Base-by-base conservation (phyloP, 371 early-diverging fungal species). In the Mucor ambiguus region DNA sequence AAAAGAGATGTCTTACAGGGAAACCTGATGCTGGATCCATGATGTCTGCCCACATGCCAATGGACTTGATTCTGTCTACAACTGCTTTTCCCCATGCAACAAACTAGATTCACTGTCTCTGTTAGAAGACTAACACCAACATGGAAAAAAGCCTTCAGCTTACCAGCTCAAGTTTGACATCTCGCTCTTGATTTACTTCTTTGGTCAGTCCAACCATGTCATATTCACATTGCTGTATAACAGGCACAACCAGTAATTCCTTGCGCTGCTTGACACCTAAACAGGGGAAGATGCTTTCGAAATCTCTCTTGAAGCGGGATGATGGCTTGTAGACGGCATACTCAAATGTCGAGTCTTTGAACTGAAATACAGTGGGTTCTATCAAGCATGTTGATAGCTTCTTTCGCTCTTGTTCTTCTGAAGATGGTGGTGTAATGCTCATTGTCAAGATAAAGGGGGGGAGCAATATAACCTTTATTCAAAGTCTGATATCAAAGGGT, bases 11-110 rank as follows among this genome's bases (percentile, higher is more conserved):
- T 43, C 76, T 78, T 80, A 92, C 87, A 1, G 96, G 93, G 78
- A 87, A 92, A 2, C 97, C 97, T 9, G 94, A 93, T 32, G 94
- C 92, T n/a, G 97, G 96, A 73, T 96, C 96, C 38, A 94, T 94
- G 44, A 93, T 75, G 80, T 96, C 97, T 0, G 92, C 92, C 95
- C 95, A 96, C 84, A 89, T 85, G 14, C 93, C 93, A 26, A 74
- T 66, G 7, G 72, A 69, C 37, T 74, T 78, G 14, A 95, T 73
- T 3, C 81, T 73, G 9, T 78, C 64, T 20, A 86, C 85, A 1
- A 93, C 67, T 12, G 63, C 68, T 29, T 80, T 80, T 5, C 89
- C 93, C 89, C 90, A 94, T n/a, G 81, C 68, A 55, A 92, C 78
- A 74, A 94, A 93, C 89, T 92, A 72, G 1, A 59, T 10, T 10